Conservation (phyloP, 495 filamentous ascomycete genomes). For the Aspergillus steynii region DNA sequence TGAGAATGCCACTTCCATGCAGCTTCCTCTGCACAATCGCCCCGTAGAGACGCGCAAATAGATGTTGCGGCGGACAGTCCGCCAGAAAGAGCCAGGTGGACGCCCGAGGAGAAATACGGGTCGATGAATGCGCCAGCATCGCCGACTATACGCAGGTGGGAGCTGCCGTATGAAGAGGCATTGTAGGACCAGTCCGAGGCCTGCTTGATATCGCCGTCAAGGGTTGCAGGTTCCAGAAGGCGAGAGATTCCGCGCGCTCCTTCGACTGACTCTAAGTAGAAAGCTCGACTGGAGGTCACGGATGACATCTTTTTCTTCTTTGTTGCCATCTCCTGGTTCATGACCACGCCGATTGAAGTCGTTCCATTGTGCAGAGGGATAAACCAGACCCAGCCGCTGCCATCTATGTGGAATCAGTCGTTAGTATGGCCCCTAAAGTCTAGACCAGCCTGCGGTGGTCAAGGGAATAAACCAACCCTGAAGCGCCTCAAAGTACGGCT, state of each 20-base stretch:
- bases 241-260: conserved; percentile 2
- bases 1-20: too few species aligned
- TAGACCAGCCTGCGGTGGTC: too few species aligned
- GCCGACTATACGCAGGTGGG: conserved; percentile 40
- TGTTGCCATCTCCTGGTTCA: conserved; percentile 32
- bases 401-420: conserved; percentile 22
- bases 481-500: conserved; percentile 44
- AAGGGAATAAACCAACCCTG: too few species aligned
- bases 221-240: conserved; percentile 28
- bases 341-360: conserved; percentile 41
- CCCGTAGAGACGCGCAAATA: neutral
- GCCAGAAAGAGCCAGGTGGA: conserved; percentile 37
- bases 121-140: conserved; percentile 49
- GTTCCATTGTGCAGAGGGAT: conserved; percentile 49
- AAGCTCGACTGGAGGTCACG: conserved; percentile 8
- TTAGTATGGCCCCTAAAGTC: too few species aligned
- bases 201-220: conserved; percentile 31
- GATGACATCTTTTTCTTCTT: conserved; percentile 18
- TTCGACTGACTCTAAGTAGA: conserved; percentile 1
- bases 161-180: conserved; percentile 33
- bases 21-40: too few species aligned
- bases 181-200: conserved; percentile 48
- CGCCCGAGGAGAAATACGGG: conserved; percentile 44
- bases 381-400: conserved; percentile 45
- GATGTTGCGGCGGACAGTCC: conserved; percentile 35